Percentiles rank a stretch among this genome's conserved stretches.
phyloP scores from a whole-genome alignment of 2,329 filamentous ascomycete genomes.

The Lasiodiplodia gonubiensis region DNA sequence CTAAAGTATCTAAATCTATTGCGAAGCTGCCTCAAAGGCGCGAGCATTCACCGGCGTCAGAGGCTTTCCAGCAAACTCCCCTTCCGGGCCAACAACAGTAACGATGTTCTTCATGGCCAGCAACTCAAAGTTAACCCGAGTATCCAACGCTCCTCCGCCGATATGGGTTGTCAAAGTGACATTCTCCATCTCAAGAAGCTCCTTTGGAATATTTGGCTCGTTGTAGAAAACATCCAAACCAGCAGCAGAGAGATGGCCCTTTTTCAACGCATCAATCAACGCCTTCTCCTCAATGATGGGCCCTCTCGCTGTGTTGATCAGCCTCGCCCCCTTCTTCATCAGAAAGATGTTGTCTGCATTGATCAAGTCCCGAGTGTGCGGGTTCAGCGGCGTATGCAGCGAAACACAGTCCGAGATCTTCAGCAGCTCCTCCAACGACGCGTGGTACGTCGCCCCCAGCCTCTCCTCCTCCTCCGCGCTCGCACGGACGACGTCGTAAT shows the following conservation, averaged over 20 bases:
- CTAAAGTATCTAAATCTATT: constrained; percentile 34
- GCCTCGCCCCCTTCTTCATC: constrained; percentile 37
- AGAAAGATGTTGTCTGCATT: constrained; percentile 30
- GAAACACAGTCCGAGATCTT: constrained; percentile 43
- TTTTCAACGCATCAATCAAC: constrained; percentile 42
- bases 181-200: constrained; percentile 40
- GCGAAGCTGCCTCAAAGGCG: constrained; percentile 44
- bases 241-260: constrained; percentile 41
- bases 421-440: constrained; percentile 37
- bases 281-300: constrained; percentile 44
- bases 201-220: constrained; percentile 42
- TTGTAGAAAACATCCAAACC: constrained; percentile 46
- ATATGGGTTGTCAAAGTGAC: constrained; percentile 61
- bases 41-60: constrained; percentile 61
- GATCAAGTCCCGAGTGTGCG: constrained; percentile 49
- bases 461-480: constrained; percentile 38
- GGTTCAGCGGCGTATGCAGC: constrained; percentile 43
- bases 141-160: constrained; percentile 65
- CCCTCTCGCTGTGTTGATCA: constrained; percentile 47
- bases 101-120: constrained; percentile 66
- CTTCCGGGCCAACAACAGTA: constrained; percentile 38
- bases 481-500: constrained; percentile 30
- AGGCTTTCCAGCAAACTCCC: constrained; percentile 51
- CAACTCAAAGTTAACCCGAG: constrained; percentile 63
- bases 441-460: constrained; percentile 40